These are phyloP conservation scores for Moelleriella libera DNA, from an alignment of 2,329 filamentous ascomycete species.

Conservation along the genomic window DNA sequence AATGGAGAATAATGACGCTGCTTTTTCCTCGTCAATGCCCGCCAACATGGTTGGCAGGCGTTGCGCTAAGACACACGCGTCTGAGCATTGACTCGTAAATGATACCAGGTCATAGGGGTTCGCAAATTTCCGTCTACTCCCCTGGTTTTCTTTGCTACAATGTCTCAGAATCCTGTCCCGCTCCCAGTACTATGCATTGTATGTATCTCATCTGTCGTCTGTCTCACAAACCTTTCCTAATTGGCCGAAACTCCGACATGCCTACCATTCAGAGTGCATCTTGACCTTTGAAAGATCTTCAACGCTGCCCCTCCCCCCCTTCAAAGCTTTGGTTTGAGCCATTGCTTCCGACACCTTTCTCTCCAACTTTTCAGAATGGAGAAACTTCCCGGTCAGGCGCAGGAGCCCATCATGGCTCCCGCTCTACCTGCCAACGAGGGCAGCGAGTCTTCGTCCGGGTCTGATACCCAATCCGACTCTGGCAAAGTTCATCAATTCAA, in stretches of 20 bases:
- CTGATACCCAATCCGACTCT: constrained; percentile 7
- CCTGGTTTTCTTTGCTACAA: neutral
- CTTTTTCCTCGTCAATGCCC: too few species aligned
- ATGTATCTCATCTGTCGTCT: neutral
- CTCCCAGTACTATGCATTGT: neutral
- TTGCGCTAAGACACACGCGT: neutral
- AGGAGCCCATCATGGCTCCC: neutral
- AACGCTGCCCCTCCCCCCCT: too few species aligned
- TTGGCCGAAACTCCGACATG: neutral
- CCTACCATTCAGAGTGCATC: neutral
- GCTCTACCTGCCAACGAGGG: neutral
- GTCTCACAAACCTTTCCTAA: neutral
- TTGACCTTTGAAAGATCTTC: neutral
- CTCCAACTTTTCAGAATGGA: neutral
- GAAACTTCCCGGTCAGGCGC: neutral
- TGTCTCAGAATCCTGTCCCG: neutral
- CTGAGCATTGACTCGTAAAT: neutral
- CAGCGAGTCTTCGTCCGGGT: constrained; percentile 1
- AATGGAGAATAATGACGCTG: too few species aligned
- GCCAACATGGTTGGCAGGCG: too few species aligned
- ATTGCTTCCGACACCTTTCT: too few species aligned
- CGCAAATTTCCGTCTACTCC: neutral
- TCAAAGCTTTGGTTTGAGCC: too few species aligned
- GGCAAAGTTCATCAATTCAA: constrained; percentile 25
- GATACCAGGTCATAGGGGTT: neutral